phyloP scores from a whole-genome alignment of 2,329 filamentous ascomycete species.

The Paraphaeosphaeria minitans region DNA sequence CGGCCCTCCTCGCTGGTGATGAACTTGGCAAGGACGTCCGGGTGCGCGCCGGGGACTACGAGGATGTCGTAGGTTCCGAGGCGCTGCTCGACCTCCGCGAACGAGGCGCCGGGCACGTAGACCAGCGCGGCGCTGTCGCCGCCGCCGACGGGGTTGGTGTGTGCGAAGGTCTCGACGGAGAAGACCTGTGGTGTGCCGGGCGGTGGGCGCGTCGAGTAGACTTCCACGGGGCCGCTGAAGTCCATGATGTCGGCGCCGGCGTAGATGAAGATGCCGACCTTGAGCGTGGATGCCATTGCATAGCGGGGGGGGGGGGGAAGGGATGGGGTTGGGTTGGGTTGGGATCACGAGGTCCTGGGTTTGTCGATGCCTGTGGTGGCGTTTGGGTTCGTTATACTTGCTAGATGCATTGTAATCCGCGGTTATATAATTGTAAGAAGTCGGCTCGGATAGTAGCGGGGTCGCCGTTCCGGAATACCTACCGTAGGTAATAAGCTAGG shows the following conservation, averaged over 20 bases:
- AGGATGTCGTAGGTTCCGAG: slow-evolving; percentile 47
- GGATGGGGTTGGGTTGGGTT: too few species aligned
- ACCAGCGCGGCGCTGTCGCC: slow-evolving; percentile 32
- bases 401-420: neutral
- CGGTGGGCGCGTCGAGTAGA: slow-evolving; percentile 40
- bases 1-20: slow-evolving; percentile 26
- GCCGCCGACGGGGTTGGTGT: slow-evolving; percentile 28
- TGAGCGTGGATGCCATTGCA: slow-evolving; percentile 35
- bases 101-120: slow-evolving; percentile 37
- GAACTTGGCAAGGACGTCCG: slow-evolving; percentile 31
- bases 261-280: slow-evolving; percentile 49
- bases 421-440: neutral
- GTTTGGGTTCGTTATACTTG: too few species aligned
- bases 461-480: neutral
- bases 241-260: slow-evolving; percentile 49
- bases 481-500: too few species aligned
- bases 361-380: neutral
- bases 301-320: too few species aligned
- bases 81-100: slow-evolving; percentile 32
- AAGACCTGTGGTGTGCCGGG: slow-evolving; percentile 36
- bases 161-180: slow-evolving; percentile 42
- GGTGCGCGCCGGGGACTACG: slow-evolving; percentile 45
- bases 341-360: too few species aligned
- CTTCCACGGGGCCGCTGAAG: slow-evolving; percentile 48
- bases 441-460: neutral